Conservation (phyloP, 1,139 yeast species). For the Suhomyces terraborum region DNA sequence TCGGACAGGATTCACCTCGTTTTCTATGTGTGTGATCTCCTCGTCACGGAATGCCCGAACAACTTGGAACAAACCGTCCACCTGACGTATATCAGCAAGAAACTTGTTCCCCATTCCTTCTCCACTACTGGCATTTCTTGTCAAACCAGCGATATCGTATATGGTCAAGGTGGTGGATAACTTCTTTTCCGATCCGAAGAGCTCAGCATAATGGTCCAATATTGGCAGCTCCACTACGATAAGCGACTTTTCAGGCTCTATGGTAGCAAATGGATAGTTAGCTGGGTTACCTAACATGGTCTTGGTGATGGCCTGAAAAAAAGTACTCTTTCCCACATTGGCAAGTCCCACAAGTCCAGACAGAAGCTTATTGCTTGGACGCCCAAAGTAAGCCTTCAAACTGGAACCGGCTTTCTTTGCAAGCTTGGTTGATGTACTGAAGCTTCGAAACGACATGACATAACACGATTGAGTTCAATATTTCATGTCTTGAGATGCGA, state of each 20-base stretch:
- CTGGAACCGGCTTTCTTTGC: conserved; percentile 10
- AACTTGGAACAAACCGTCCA: conserved; percentile 73
- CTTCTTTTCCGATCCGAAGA: conserved; percentile 54
- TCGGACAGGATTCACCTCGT: conserved; percentile 63
- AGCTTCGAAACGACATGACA: conserved; percentile 10
- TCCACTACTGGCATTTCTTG: conserved; percentile 73
- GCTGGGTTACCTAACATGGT: conserved; percentile 73
- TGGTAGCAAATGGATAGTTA: conserved; percentile 79
- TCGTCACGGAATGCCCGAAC: conserved; percentile 67
- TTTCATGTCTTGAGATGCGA: not conserved
- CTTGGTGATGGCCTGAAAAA: conserved; percentile 70
- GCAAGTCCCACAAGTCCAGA: conserved; percentile 72
- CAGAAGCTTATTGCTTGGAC: conserved; percentile 57
- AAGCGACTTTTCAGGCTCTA: conserved; percentile 69
- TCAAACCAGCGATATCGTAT: conserved; percentile 74
- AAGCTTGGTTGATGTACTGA: conserved; percentile 4
- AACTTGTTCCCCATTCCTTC: conserved; percentile 78
- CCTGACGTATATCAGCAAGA: conserved; percentile 67
- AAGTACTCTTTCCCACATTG: conserved; percentile 73
- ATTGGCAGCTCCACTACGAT: conserved; percentile 57
- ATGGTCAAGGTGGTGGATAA: conserved; percentile 61
- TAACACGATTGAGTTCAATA: not conserved
- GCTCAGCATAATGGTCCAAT: conserved; percentile 43
- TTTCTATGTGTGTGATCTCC: conserved; percentile 72
- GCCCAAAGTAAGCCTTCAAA: conserved; percentile 38